Evolutionary conservation across 2,329 filamentous ascomycete species (phyloP).

Genomic region (Scopulariopsis brevicaulis): DNA sequence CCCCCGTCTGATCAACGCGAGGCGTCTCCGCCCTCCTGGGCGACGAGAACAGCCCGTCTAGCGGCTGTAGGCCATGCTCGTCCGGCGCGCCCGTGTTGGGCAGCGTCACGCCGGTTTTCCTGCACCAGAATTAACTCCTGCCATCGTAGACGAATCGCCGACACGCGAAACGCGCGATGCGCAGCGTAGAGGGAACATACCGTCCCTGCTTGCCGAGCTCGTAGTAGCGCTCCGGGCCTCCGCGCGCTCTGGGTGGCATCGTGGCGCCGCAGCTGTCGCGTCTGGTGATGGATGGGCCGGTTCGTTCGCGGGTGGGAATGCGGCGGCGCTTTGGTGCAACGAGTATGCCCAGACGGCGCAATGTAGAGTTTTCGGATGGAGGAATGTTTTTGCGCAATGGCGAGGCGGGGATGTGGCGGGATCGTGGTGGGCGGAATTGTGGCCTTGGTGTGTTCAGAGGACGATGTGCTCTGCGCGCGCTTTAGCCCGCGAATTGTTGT

Average conservation of each 20-base stretch:
- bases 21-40: conserved; percentile 43
- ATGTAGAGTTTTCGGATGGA: not conserved
- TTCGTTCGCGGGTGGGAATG: not conserved
- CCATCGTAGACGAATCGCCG: not conserved
- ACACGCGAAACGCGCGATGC: not conserved
- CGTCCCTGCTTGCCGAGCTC: conserved; percentile 23
- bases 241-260: conserved; percentile 3
- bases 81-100: conserved; percentile 72
- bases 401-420: not conserved
- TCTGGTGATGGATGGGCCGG: not conserved
- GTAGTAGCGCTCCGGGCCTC: conserved; percentile 8
- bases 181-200: conserved; percentile 14
- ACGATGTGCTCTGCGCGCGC: not conserved
- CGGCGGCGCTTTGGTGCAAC: not conserved
- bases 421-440: not conserved
- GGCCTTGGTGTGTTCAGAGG: not conserved
- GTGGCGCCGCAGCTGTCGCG: not conserved
- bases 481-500: not conserved
- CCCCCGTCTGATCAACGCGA: conserved; percentile 20
- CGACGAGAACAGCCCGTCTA: conserved; percentile 83
- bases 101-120: conserved; percentile 81
- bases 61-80: conserved; percentile 82
- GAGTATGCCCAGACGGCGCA: not conserved
- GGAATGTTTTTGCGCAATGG: not conserved
- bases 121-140: conserved; percentile 21